These are phyloP conservation scores for Aspergillus conjunctus DNA, from an alignment of 495 filamentous ascomycete species.

Conservation along the genomic window DNA sequence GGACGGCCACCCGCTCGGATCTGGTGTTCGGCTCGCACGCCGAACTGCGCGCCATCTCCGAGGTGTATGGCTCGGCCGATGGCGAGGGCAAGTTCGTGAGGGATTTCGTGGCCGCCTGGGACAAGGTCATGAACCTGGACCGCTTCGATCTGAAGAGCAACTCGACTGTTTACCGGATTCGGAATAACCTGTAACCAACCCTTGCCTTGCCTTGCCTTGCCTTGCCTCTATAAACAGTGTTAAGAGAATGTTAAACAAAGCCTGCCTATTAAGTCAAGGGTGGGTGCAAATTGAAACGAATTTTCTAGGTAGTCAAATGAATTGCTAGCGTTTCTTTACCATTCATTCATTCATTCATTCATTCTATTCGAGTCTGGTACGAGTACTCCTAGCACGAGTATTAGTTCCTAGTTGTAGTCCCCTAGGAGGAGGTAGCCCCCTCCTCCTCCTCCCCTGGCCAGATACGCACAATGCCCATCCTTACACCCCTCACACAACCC, in stretches of 20 bases:
- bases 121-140: conserved; percentile 72
- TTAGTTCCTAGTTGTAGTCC: no score
- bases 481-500: conserved; percentile 54
- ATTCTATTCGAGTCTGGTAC: no score
- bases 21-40: conserved; percentile 70
- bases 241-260: no score
- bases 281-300: no score
- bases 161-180: background rate
- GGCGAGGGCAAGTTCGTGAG: conserved; percentile 62
- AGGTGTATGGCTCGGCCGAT: conserved; percentile 64
- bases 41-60: conserved; percentile 67
- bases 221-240: no score
- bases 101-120: conserved; percentile 71
- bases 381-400: no score
- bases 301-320: no score
- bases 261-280: no score
- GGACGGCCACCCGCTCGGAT: conserved; percentile 67
- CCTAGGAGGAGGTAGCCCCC: no score
- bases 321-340: no score
- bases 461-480: conserved; percentile 41
- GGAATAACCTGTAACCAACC: background rate
- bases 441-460: background rate
- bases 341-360: no score
- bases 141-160: conserved; percentile 56
- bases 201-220: no score